Conservation (phyloP, 164 flowering plant genomes). For the Protea cynaroides region DNA sequence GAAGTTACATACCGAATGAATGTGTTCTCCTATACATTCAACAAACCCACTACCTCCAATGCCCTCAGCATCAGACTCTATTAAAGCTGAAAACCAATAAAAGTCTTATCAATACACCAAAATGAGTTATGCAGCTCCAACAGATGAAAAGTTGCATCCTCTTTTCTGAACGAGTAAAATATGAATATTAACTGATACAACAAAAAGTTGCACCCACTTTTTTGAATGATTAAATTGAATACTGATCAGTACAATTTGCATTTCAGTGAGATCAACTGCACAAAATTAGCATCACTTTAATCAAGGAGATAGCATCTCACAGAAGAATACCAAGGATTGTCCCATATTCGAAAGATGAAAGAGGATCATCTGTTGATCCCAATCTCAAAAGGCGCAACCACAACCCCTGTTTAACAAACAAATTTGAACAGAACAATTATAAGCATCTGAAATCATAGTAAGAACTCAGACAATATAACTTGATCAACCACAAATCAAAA, state of each 20-base stretch:
- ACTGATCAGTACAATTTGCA: conserved; percentile 4
- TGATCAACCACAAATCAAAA: neutral
- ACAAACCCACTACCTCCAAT: conserved; percentile 99
- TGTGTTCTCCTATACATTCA: conserved; percentile 97
- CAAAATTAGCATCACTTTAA: neutral
- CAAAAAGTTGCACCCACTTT: no score
- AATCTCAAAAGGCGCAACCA: conserved; percentile 94
- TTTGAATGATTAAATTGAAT: no score
- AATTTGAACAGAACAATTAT: neutral
- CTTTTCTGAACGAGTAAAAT: no score
- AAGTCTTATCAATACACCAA: neutral
- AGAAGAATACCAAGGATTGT: conserved; percentile 81
- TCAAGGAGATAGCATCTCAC: neutral
- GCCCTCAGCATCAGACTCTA: conserved; percentile 99
- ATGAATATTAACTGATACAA: no score
- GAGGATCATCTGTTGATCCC: conserved; percentile 97
- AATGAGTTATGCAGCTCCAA: neutral
- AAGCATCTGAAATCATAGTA: neutral
- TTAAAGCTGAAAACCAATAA: conserved; percentile 60
- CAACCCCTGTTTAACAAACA: conserved; percentile 52
- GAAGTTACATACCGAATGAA: conserved; percentile 62
- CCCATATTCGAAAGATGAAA: conserved; percentile 96
- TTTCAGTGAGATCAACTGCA: conserved; percentile 1
- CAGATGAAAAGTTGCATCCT: no score
- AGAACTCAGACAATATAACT: neutral